These are phyloP conservation scores for Macrolepiota albuminosa DNA, from an alignment of 768 basidiomycete species.

Conservation along the genomic window DNA sequence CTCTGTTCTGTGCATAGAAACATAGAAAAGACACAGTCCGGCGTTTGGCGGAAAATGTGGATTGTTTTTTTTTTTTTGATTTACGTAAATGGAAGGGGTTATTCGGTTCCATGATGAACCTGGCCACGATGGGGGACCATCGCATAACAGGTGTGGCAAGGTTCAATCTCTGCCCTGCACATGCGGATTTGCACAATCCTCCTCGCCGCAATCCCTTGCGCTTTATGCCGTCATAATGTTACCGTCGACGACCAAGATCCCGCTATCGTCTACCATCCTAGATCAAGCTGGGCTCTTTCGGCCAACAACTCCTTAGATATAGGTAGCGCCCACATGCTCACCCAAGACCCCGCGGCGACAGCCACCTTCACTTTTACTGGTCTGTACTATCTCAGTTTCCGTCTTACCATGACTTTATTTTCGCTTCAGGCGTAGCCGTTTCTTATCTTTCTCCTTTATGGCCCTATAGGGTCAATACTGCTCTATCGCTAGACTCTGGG, in stretches of 20 bases:
- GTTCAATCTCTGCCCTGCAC: constrained; percentile 5
- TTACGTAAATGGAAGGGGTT: constrained; percentile 8
- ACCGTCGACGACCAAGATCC: constrained; percentile 28
- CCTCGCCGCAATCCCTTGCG: constrained; percentile 13
- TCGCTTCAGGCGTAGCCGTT: constrained; percentile 33
- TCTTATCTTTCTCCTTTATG: constrained; percentile 41
- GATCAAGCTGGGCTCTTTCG: constrained; percentile 26
- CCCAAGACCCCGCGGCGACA: constrained; percentile 22
- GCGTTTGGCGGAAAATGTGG: background rate
- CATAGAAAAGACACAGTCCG: background rate
- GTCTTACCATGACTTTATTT: background rate
- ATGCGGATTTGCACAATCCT: constrained; percentile 13
- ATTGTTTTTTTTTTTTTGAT: background rate
- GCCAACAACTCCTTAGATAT: constrained; percentile 27
- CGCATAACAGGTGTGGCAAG: background rate
- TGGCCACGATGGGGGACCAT: constrained; percentile 1
- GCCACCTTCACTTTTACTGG: constrained; percentile 41
- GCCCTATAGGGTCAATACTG: constrained; percentile 40
- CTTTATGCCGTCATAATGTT: constrained; percentile 23
- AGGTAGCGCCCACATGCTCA: constrained; percentile 25
- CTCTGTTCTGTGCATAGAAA: background rate
- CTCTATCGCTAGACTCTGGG: constrained; percentile 34
- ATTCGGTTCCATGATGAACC: constrained; percentile 2
- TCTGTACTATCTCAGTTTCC: constrained; percentile 13
- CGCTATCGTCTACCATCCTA: constrained; percentile 27